Base-by-base conservation (phyloP, 805 yeast genomes). In the Cyberlindnera mississippiensis region DNA sequence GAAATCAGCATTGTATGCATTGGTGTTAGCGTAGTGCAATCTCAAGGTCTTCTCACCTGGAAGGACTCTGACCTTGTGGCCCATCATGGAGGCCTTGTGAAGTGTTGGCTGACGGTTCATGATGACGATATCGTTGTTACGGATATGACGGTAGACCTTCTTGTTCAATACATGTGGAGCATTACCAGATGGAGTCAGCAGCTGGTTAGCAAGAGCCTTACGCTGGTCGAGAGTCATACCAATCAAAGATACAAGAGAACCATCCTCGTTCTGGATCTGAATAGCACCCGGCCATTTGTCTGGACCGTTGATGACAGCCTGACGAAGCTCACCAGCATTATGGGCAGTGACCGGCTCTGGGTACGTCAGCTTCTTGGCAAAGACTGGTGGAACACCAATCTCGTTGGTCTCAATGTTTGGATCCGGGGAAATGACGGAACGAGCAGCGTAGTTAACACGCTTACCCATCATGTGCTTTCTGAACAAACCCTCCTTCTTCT, bases 381-480 rank as follows among this genome's bases (percentile, higher is more conserved):
- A 93, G 13, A 95, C 99, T 0, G 99, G 99, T 26, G 99, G 99
- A 42, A 93, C 91, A 69, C 99, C 99, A 61, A 93, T 91, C 67
- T 93, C 96, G 62, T 90, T 88, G 12, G 99, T 95, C 69, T 93
- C 99, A 55, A 93, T 75, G 71, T 85, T 93, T 43, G 99, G 99
- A 69, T 93, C 99, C 6, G 98, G 98, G 6, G 98, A 90, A 67
- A 93, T 93, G 57, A 93, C 99, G 9, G 99, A 91, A 69, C 99
- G 88, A 38, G 99, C 99, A 40, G 98, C 96, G 60, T 87, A 91
- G 64, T 93, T 95, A 46, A 93, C 99, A 73, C 99, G 89, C 74
- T 93, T 93, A 63, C 99, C 99, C 99, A 93, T 93, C 99, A 93
- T 93, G 61, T 93, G 96, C 63, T 91, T 93, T 72, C 99, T 80